Conservation (phyloP, 257 asterid genomes). For the Gentiana dahurica region DNA sequence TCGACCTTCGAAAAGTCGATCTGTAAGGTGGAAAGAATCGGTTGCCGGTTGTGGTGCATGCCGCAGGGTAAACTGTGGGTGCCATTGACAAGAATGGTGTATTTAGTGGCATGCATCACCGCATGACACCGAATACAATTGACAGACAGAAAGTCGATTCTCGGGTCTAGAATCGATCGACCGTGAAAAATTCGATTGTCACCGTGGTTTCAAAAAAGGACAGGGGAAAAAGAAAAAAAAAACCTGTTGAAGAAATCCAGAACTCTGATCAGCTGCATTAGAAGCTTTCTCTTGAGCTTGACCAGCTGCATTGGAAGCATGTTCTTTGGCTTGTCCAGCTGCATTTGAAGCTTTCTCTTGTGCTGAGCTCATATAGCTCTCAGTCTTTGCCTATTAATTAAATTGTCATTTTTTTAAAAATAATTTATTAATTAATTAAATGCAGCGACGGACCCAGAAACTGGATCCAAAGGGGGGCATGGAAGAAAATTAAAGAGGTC, state of each 20-base stretch:
- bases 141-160: not conserved
- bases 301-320: conserved; percentile 31
- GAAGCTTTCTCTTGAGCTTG: conserved; percentile 37
- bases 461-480: too few species aligned
- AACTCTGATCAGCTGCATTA: conserved; percentile 24
- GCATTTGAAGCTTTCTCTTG: conserved; percentile 36
- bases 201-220: not conserved
- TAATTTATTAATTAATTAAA: not conserved
- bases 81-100: too few species aligned
- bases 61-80: too few species aligned
- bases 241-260: conserved; percentile 45
- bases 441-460: not conserved
- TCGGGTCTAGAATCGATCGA: not conserved
- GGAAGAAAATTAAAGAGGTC: too few species aligned
- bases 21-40: too few species aligned
- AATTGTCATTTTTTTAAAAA: not conserved
- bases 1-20: too few species aligned
- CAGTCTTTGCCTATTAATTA: conserved; percentile 34
- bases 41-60: too few species aligned
- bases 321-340: conserved; percentile 31
- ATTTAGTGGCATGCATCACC: too few species aligned
- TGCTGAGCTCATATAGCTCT: conserved; percentile 35
- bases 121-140: too few species aligned
- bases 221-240: not conserved
- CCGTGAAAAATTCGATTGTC: not conserved